These are phyloP conservation scores for Rhizopus sp. DNA, from an alignment of 371 early-diverging fungal genomes.

Conservation along the genomic window DNA sequence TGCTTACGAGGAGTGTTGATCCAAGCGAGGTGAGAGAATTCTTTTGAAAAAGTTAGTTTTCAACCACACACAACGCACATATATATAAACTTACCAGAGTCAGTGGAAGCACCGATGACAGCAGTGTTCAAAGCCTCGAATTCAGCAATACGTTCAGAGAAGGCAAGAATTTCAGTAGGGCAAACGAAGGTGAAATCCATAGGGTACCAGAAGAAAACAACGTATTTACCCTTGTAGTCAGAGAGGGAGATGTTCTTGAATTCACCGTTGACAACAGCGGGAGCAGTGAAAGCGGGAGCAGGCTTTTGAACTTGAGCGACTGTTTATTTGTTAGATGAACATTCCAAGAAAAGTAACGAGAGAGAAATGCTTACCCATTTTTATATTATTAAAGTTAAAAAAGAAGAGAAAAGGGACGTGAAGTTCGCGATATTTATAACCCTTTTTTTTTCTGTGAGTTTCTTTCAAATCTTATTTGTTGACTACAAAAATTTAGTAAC, in stretches of 20 bases:
- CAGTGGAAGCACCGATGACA: constrained; percentile 52
- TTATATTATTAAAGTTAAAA: constrained; percentile 7
- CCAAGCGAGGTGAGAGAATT: constrained; percentile 63
- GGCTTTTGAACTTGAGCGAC: constrained; percentile 50
- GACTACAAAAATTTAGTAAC: constrained; percentile 2
- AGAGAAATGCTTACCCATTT: constrained; percentile 21
- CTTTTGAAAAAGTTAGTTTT: constrained; percentile 14
- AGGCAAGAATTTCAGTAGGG: constrained; percentile 73
- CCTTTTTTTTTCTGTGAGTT: neutral
- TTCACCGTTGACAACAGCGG: constrained; percentile 74
- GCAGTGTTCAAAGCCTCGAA: constrained; percentile 67
- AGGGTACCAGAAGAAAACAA: constrained; percentile 53
- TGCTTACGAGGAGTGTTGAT: constrained; percentile 67
- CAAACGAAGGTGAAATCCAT: constrained; percentile 64
- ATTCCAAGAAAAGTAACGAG: neutral
- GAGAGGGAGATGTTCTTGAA: constrained; percentile 80
- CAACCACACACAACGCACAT: neutral
- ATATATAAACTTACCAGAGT: constrained; percentile 39
- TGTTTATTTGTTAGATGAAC: neutral
- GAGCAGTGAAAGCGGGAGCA: constrained; percentile 79
- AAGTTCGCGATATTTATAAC: constrained; percentile 4
- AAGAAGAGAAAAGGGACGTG: constrained; percentile 2
- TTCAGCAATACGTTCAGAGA: constrained; percentile 65
- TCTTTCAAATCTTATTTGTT: constrained; percentile 1
- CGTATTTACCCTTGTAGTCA: constrained; percentile 84